Evolutionary conservation across 352 stramenopile genomes (phyloP), one percentile per base, ranked within the genome.

Genomic region (Phytophthora brassicae): DNA sequence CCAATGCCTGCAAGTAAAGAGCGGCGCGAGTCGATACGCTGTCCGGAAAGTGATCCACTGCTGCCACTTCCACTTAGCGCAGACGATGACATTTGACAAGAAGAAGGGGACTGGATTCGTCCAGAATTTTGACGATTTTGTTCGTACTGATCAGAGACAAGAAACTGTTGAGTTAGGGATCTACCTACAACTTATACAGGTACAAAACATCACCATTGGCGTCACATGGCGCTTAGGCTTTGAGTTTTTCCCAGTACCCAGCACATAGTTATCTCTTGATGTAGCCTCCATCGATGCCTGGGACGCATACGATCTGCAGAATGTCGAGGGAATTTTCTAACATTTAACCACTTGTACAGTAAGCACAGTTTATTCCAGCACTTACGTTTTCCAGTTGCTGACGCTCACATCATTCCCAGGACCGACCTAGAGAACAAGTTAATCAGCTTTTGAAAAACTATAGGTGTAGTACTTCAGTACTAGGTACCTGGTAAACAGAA

Each of bases 1-100:
- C 81, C 81, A 23, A 93, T 91, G 0, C 82, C 84, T 12, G 82
- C 82, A 14, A 93, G 82, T n/a, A 93, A 57, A 4, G 81, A 93
- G 33, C 73, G 72, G 12, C 76, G 77, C 1, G 77, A 76, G 46
- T 86, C 75, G 12, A 87, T 47, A 45, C 74, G 68, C 31, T 72
- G 76, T 4, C 77, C 66, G 31, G 72, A 78, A 17, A 84, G 58
- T 11, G 62, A 75, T 16, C 64, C 64, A 11, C 35, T 67, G 46
- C 61, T 85, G 2, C 47, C 42, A 53, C 66, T 84, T 41, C 41
- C 57, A 14, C 35, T 52, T 20, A 68, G 26, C 26, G 39, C 16
- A 20, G 50, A 45, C 28, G 60, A 79, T 4, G 54, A 38, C 1
- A 24, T 23, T 24, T 63, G 51, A 41, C 49, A 71, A 38, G 31